A percentile compares a stretch with the other conserved stretches of the same genome.
phyloP scores from a whole-genome alignment of 2,329 filamentous ascomycete species.

The Lachnellula occidentalis region DNA sequence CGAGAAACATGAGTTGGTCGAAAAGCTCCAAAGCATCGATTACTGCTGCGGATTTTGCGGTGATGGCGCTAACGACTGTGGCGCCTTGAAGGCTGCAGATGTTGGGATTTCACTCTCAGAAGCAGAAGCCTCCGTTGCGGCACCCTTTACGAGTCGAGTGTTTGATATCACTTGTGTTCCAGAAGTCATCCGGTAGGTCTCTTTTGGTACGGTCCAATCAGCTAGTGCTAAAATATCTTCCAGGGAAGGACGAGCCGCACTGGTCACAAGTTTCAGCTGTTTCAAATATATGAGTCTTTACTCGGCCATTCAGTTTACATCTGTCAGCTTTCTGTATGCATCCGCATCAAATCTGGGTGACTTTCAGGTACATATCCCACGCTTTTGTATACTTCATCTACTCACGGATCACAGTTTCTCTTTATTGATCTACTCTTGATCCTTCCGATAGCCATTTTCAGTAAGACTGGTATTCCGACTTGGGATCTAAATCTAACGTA shows the following conservation, averaged over 20 bases:
- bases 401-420: slow-evolving; percentile 55
- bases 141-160: slow-evolving; percentile 89
- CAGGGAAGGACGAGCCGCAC: slow-evolving; percentile 81
- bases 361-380: slow-evolving; percentile 59
- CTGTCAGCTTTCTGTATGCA: slow-evolving; percentile 93
- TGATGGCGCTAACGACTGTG: slow-evolving; percentile 96
- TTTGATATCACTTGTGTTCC: slow-evolving; percentile 97
- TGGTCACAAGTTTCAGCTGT: slow-evolving; percentile 98
- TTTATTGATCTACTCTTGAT: slow-evolving; percentile 94
- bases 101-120: slow-evolving; percentile 96
- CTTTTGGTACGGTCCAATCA: neutral
- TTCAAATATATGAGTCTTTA: slow-evolving; percentile 99
- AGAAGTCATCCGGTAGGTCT: slow-evolving; percentile 69
- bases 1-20: slow-evolving; percentile 95
- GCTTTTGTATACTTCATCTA: neutral
- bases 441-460: slow-evolving; percentile 93
- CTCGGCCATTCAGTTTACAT: slow-evolving; percentile 98
- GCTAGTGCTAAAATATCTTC: slow-evolving; percentile 13
- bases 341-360: slow-evolving; percentile 92
- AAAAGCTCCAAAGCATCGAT: slow-evolving; percentile 93
- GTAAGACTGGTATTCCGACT: slow-evolving; percentile 37
- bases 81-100: slow-evolving; percentile 92
- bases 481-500: slow-evolving; percentile 29
- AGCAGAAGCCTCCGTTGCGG: slow-evolving; percentile 95
- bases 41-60: slow-evolving; percentile 96